phyloP scores from a whole-genome alignment of 441 rosid species.

The Adansonia grandidieri region DNA sequence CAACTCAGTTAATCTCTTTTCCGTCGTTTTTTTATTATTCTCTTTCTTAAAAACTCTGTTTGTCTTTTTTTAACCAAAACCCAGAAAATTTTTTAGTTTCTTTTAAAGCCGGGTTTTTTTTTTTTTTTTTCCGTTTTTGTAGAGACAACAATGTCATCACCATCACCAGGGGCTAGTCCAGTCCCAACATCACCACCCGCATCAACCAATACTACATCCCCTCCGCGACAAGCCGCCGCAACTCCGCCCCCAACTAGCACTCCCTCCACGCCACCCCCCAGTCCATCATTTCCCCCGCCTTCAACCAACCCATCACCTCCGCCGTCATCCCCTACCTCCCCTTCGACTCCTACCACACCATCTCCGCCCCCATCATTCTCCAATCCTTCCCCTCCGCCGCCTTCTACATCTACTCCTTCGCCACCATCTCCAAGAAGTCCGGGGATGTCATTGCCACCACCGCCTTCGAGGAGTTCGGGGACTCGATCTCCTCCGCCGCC shows the following conservation, averaged over 20 bases:
- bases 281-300: slow-evolving; percentile 42
- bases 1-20: neutral
- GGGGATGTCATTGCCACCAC: slow-evolving; percentile 37
- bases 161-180: slow-evolving; percentile 48
- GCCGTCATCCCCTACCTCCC: slow-evolving; percentile 41
- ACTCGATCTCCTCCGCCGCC: slow-evolving; percentile 38
- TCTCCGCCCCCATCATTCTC: slow-evolving; percentile 24
- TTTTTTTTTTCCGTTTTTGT: neutral
- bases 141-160: slow-evolving; percentile 51
- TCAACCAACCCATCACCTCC: slow-evolving; percentile 30
- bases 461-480: slow-evolving; percentile 19
- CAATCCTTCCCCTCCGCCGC: slow-evolving; percentile 39
- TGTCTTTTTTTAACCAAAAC: neutral
- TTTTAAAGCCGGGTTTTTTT: neutral
- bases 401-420: slow-evolving; percentile 39
- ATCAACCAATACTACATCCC: slow-evolving; percentile 38
- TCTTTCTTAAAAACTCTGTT: neutral
- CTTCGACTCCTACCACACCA: slow-evolving; percentile 41
- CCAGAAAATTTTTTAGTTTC: neutral
- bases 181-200: slow-evolving; percentile 59
- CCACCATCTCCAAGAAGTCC: slow-evolving; percentile 32
- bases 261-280: slow-evolving; percentile 33
- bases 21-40: too few species aligned
- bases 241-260: slow-evolving; percentile 31
- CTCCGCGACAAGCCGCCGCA: slow-evolving; percentile 43